Percentiles rank a stretch among this genome's conserved stretches.
phyloP scores from a whole-genome alignment of 495 filamentous ascomycete genomes.

The Xylaria longipes region DNA sequence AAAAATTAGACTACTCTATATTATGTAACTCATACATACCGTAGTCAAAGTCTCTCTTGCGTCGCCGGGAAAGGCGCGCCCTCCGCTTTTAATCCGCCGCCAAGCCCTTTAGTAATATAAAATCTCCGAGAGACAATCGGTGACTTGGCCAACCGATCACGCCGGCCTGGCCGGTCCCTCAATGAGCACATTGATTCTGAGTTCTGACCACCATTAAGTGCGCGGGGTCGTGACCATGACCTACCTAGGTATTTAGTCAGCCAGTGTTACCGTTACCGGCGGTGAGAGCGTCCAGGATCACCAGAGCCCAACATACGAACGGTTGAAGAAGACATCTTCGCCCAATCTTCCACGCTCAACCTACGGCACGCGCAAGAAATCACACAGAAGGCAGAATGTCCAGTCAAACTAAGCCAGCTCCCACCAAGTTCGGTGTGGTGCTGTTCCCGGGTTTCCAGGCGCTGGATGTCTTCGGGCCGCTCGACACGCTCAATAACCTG shows the following conservation, averaged over 20 bases:
- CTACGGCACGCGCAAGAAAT: neutral
- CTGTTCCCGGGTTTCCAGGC: slow-evolving; percentile 58
- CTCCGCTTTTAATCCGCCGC: neutral
- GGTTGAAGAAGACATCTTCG: neutral
- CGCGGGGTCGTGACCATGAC: neutral
- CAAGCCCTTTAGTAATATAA: slow-evolving; percentile 2
- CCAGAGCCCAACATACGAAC: neutral
- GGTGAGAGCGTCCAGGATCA: neutral
- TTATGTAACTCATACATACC: no score
- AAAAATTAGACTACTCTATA: neutral
- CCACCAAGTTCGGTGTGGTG: slow-evolving; percentile 45
- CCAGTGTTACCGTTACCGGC: no score
- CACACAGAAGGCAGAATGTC: slow-evolving; percentile 6
- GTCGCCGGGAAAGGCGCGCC: neutral
- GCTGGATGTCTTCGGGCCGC: slow-evolving; percentile 63
- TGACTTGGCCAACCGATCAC: neutral
- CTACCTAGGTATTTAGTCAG: slow-evolving; percentile 2
- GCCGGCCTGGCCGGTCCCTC: slow-evolving; percentile 7
- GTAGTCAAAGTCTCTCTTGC: no score
- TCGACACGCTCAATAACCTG: slow-evolving; percentile 67
- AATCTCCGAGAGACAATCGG: slow-evolving; percentile 16
- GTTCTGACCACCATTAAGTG: neutral
- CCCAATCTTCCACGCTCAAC: neutral
- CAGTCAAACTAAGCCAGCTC: slow-evolving; percentile 13
- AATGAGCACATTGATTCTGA: neutral